Conservation (phyloP, 176 grass and related monocot genomes). For the Zoysia japonica region DNA sequence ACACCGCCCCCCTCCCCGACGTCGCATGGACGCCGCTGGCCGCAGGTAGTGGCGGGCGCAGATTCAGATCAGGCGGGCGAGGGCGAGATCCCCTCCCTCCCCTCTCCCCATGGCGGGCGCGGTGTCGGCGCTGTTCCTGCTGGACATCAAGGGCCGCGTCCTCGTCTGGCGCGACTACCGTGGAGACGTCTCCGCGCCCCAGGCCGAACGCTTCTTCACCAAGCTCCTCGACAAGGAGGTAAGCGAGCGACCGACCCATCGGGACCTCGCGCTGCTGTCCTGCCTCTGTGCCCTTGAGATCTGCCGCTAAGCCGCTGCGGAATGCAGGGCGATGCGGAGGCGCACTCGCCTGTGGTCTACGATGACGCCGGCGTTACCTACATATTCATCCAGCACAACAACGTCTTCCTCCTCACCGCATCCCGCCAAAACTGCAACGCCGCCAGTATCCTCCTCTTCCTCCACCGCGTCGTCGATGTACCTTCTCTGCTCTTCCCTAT, state of each 20-base stretch:
- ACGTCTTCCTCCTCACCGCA: conserved; percentile 88
- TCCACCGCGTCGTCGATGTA: conserved; percentile 87
- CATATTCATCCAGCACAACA: conserved; percentile 99
- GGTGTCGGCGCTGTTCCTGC: conserved; percentile 92
- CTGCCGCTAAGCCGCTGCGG: conserved; percentile 43
- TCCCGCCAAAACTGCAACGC: conserved; percentile 98
- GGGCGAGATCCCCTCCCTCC: conserved; percentile 26
- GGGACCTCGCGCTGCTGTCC: neutral
- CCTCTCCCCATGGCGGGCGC: conserved; percentile 78
- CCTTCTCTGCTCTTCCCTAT: conserved; percentile 8
- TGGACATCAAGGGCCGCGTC: conserved; percentile 99
- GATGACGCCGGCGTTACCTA: conserved; percentile 83
- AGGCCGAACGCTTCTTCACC: conserved; percentile 98
- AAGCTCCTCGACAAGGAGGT: conserved; percentile 98
- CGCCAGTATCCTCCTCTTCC: conserved; percentile 90
- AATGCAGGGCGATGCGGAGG: conserved; percentile 78
- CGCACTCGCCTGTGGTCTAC: conserved; percentile 80
- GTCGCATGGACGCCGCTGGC: conserved; percentile 33
- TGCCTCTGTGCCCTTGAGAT: conserved; percentile 31
- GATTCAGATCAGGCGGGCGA: conserved; percentile 56
- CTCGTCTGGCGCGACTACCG: conserved; percentile 99
- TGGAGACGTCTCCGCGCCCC: conserved; percentile 86
- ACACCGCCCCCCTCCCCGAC: neutral
- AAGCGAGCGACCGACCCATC: neutral
- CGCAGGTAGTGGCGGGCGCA: conserved; percentile 30